Percentiles rank a stretch among this genome's conserved stretches.
Conservation (phyloP, 768 basidiomycete species). For the Serendipita vermifera region DNA sequence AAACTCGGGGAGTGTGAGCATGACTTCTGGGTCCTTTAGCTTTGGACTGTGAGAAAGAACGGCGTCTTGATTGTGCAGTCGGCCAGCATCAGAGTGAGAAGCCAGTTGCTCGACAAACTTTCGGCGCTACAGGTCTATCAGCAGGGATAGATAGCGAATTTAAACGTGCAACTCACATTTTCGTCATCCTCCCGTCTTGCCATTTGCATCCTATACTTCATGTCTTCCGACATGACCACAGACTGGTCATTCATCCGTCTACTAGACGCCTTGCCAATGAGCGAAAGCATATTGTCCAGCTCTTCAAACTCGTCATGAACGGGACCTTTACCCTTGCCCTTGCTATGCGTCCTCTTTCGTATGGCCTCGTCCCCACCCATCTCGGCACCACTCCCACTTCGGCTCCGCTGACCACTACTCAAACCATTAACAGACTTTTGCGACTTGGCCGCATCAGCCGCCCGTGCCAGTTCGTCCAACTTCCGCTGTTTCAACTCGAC, state of each 20-base stretch:
- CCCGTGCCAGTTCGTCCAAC: slow-evolving; percentile 59
- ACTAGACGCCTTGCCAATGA: slow-evolving; percentile 57
- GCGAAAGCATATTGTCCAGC: slow-evolving; percentile 39
- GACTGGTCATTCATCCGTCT: slow-evolving; percentile 58
- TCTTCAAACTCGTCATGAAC: slow-evolving; percentile 46
- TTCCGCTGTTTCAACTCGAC: slow-evolving; percentile 74
- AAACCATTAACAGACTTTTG: not conserved
- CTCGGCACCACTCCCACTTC: slow-evolving; percentile 10
- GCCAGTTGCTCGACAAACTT: slow-evolving; percentile 65
- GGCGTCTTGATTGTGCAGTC: slow-evolving; percentile 72
- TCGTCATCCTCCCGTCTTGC: slow-evolving; percentile 44
- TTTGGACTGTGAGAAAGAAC: slow-evolving; percentile 27
- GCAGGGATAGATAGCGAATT: slow-evolving; percentile 9
- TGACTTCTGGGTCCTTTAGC: slow-evolving; percentile 36
- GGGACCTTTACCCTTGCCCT: slow-evolving; percentile 37
- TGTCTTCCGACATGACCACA: slow-evolving; percentile 45
- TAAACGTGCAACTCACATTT: slow-evolving; percentile 35
- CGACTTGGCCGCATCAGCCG: slow-evolving; percentile 29
- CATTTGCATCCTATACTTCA: slow-evolving; percentile 42
- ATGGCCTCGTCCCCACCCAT: slow-evolving; percentile 19
- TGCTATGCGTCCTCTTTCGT: slow-evolving; percentile 18
- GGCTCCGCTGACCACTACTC: slow-evolving; percentile 13
- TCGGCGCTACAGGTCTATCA: slow-evolving; percentile 36
- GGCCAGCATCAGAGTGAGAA: slow-evolving; percentile 55
- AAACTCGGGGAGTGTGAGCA: slow-evolving; percentile 50